These are phyloP conservation scores for Oryza meyeriana DNA, from an alignment of 176 grass and related monocot species.

Conservation along the genomic window DNA sequence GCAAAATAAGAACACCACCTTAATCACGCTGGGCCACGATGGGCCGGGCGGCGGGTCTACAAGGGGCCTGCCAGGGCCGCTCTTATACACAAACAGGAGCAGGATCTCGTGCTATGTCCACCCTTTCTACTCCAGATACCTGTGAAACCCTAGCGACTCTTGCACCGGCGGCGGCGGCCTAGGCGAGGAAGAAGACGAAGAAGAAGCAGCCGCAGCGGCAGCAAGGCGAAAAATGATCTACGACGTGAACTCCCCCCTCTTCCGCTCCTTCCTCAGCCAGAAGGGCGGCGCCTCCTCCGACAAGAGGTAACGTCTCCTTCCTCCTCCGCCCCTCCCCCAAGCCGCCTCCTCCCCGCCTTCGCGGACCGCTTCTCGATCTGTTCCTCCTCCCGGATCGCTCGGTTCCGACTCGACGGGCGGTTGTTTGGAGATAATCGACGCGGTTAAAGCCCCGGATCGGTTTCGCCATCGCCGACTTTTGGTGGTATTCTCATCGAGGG, in stretches of 20 bases:
- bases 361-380: neutral
- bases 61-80: too few relatives aligned
- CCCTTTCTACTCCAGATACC: neutral
- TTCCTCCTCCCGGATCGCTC: neutral
- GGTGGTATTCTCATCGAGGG: neutral
- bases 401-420: neutral
- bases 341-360: neutral
- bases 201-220: neutral
- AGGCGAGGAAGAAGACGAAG: neutral
- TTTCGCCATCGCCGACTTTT: neutral
- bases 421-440: neutral
- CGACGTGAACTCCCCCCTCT: slow-evolving; percentile 69
- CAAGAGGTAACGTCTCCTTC: slow-evolving; percentile 36
- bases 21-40: neutral
- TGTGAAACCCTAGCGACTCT: slow-evolving; percentile 37
- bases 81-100: neutral
- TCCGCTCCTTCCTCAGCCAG: slow-evolving; percentile 83
- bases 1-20: too few relatives aligned
- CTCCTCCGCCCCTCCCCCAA: neutral
- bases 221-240: slow-evolving; percentile 52
- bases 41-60: too few relatives aligned
- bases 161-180: neutral
- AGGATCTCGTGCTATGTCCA: neutral
- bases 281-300: slow-evolving; percentile 62
- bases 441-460: neutral